Percentiles rank a stretch among this genome's conserved stretches.
phyloP scores from a whole-genome alignment of 2,329 filamentous ascomycete genomes.

The Calonectria leucothoes region DNA sequence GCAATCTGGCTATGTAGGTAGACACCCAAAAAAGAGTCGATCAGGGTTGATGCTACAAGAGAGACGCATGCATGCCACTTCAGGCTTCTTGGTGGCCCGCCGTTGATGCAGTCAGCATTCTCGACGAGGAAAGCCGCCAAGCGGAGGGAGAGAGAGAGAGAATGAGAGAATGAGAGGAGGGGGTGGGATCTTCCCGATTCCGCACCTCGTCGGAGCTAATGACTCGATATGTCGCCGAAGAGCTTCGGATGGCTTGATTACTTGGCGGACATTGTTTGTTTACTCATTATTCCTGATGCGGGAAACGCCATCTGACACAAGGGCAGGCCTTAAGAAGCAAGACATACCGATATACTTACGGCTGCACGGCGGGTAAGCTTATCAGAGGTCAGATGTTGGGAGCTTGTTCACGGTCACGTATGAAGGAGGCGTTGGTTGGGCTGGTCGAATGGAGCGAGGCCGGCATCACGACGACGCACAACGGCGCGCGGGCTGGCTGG shows the following conservation, averaged over 20 bases:
- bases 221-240: slow-evolving; percentile 10
- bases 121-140: not conserved
- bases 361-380: slow-evolving; percentile 11
- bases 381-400: slow-evolving; percentile 12
- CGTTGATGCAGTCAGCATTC: slow-evolving; percentile 24
- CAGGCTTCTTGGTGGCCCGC: slow-evolving; percentile 1
- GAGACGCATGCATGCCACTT: slow-evolving; percentile 19
- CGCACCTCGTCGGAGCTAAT: slow-evolving; percentile 7
- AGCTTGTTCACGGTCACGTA: not conserved
- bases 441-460: not conserved
- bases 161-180: too few relatives aligned
- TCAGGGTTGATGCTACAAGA: slow-evolving; percentile 17
- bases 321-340: not conserved
- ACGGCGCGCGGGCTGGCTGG: not conserved
- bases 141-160: not conserved
- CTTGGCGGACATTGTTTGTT: not conserved
- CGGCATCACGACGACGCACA: not conserved
- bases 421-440: not conserved
- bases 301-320: not conserved
- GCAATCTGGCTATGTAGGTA: not conserved
- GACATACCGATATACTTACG: not conserved
- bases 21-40: not conserved
- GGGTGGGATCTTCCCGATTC: slow-evolving; percentile 24
- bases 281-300: not conserved
- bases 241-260: not conserved